phyloP scores from a whole-genome alignment of 2,329 filamentous ascomycete species.

The Fusarium metavorans region DNA sequence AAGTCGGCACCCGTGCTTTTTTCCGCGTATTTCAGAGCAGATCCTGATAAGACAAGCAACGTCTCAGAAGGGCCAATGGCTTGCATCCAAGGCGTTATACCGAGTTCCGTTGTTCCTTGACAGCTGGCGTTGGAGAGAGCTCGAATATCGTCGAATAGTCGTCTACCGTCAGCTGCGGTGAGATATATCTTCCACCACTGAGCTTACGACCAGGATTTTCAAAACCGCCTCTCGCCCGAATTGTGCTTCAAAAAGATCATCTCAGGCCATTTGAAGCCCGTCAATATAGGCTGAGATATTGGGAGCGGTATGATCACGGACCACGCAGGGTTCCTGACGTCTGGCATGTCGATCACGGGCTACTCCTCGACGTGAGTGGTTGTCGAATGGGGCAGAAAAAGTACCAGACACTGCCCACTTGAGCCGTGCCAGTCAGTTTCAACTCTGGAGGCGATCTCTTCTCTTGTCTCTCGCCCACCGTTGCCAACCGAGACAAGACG shows the following conservation, averaged over 20 bases:
- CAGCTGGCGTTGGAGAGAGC: constrained; percentile 7
- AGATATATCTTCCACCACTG: constrained; percentile 30
- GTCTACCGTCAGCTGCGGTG: neutral
- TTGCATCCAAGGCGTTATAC: neutral
- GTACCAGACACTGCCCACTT: neutral
- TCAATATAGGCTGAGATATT: constrained; percentile 15
- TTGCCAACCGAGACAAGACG: neutral
- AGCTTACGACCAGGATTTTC: constrained; percentile 7
- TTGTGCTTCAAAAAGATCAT: neutral
- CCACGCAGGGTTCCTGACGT: constrained; percentile 19
- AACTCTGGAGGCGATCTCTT: constrained; percentile 1
- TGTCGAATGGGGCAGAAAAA: constrained; percentile 1
- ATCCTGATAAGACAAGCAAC: neutral
- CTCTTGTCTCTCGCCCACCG: neutral
- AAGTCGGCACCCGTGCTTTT: constrained; percentile 2
- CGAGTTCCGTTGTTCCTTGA: constrained; percentile 12
- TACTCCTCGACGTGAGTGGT: constrained; percentile 16
- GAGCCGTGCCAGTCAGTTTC: constrained; percentile 4
- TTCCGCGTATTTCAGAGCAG: constrained; percentile 8
- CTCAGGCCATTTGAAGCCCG: constrained; percentile 7
- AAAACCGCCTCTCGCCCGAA: neutral
- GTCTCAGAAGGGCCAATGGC: neutral
- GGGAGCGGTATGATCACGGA: constrained; percentile 4
- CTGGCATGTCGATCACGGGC: constrained; percentile 22
- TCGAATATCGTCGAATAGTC: neutral